Conservation (phyloP, 306 rosid genomes). For the Quercus alba region DNA sequence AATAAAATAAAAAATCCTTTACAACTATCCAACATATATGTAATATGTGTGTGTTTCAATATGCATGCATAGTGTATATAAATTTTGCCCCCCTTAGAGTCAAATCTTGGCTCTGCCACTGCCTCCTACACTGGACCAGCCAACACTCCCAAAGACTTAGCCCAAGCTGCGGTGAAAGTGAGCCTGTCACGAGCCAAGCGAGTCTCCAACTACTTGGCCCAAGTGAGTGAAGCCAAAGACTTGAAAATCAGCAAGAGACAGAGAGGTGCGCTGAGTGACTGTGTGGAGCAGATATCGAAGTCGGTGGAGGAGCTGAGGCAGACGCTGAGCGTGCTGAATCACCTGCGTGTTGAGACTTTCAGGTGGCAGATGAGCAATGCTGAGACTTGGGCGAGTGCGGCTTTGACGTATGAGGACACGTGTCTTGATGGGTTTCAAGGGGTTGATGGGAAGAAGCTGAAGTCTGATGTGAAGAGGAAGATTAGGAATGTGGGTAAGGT, state of each 20-base stretch:
- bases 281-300: constrained; percentile 55
- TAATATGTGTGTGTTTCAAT: too few species aligned
- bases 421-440: constrained; percentile 53
- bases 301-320: constrained; percentile 48
- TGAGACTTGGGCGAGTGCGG: constrained; percentile 76
- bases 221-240: not conserved
- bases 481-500: constrained; percentile 43
- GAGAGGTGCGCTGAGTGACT: constrained; percentile 49
- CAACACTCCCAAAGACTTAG: constrained; percentile 51
- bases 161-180: constrained; percentile 59
- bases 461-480: constrained; percentile 46
- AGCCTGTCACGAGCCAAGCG: constrained; percentile 51
- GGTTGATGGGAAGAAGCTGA: constrained; percentile 14
- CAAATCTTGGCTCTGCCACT: too few species aligned
- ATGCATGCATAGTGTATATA: too few species aligned
- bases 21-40: too few species aligned
- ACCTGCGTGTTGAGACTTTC: constrained; percentile 43
- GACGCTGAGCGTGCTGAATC: constrained; percentile 48
- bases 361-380: constrained; percentile 78
- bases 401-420: constrained; percentile 58
- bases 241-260: constrained; percentile 15
- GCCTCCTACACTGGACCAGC: constrained; percentile 42
- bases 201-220: constrained; percentile 36
- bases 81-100: too few species aligned
- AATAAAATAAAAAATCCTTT: too few species aligned